phyloP scores from a whole-genome alignment of 108 stramenopile species.

The Ochromonas danica region DNA sequence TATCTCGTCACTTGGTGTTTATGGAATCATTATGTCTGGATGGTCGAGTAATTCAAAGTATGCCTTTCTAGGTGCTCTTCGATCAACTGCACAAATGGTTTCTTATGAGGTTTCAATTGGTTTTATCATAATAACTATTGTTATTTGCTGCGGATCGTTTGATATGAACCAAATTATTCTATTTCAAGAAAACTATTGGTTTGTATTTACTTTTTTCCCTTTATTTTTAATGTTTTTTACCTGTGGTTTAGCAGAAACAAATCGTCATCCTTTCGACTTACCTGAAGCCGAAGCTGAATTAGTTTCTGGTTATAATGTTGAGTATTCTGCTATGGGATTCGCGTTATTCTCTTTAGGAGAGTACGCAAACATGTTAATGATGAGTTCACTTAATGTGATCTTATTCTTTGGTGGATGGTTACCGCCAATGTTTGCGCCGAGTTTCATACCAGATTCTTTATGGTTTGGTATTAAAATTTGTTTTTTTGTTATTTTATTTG shows the following conservation, averaged over 20 bases:
- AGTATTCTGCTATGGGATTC: conserved; percentile 30
- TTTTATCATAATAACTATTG: conserved; percentile 50
- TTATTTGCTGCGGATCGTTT: conserved; percentile 41
- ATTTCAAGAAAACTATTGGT: conserved; percentile 45
- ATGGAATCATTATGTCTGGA: conserved; percentile 26
- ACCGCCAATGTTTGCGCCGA: conserved; percentile 10
- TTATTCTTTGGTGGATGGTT: conserved; percentile 23
- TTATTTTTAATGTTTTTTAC: conserved; percentile 49
- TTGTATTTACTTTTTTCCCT: conserved; percentile 47
- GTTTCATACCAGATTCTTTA: conserved; percentile 10
- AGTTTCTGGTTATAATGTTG: conserved; percentile 51
- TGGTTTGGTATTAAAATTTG: conserved; percentile 28
- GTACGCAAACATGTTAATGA: conserved; percentile 28
- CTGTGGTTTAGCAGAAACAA: conserved; percentile 51
- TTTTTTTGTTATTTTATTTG: conserved; percentile 33
- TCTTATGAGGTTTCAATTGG: conserved; percentile 56
- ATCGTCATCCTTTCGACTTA: conserved; percentile 54
- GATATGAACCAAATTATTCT: conserved; percentile 44
- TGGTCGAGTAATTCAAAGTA: conserved; percentile 31
- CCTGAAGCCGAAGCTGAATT: conserved; percentile 56
- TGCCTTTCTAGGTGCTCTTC: conserved; percentile 34
- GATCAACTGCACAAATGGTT: conserved; percentile 48
- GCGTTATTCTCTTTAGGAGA: conserved; percentile 32
- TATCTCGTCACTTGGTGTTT: conserved; percentile 34
- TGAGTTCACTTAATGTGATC: conserved; percentile 30